phyloP scores from a whole-genome alignment of 192 early-diverging fungal species.

The Phlyctochytrium bullatum region DNA sequence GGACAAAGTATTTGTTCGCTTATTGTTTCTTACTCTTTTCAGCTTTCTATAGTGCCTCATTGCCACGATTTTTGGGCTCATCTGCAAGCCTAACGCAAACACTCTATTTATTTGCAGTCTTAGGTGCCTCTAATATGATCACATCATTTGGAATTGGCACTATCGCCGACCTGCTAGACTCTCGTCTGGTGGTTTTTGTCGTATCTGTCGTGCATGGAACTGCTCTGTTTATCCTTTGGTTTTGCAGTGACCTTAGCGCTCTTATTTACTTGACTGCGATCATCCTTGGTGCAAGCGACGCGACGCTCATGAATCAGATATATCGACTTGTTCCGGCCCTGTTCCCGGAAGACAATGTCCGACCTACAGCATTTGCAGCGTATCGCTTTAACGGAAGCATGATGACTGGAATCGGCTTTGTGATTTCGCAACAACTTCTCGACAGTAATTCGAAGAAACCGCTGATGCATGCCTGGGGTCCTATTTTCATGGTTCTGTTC shows the following conservation, averaged over 20 bases:
- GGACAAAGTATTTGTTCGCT: conserved; percentile 17
- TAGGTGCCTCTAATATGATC: conserved; percentile 7
- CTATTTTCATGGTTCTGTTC: background rate
- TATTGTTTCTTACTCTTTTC: conserved; percentile 6
- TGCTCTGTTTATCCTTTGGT: conserved; percentile 12
- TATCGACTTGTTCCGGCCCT: conserved; percentile 20
- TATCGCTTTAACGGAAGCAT: conserved; percentile 15
- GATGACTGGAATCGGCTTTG: conserved; percentile 17
- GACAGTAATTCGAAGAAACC: background rate
- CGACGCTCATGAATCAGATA: conserved; percentile 22
- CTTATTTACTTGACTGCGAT: background rate
- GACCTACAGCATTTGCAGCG: conserved; percentile 15
- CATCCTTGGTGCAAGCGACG: conserved; percentile 11
- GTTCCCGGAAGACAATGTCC: conserved; percentile 6
- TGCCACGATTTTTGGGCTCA: conserved; percentile 14
- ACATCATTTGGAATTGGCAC: conserved; percentile 17
- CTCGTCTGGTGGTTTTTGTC: conserved; percentile 9
- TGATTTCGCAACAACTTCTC: background rate
- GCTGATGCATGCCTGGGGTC: background rate
- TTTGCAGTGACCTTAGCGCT: background rate
- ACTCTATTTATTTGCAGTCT: conserved; percentile 11
- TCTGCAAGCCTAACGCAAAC: conserved; percentile 3
- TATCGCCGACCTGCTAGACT: conserved; percentile 17
- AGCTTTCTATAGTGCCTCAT: conserved; percentile 20
- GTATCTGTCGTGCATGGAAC: conserved; percentile 6